These are phyloP conservation scores for Solanum bukasovii DNA, from an alignment of 257 asterid species.

Conservation along the genomic window DNA sequence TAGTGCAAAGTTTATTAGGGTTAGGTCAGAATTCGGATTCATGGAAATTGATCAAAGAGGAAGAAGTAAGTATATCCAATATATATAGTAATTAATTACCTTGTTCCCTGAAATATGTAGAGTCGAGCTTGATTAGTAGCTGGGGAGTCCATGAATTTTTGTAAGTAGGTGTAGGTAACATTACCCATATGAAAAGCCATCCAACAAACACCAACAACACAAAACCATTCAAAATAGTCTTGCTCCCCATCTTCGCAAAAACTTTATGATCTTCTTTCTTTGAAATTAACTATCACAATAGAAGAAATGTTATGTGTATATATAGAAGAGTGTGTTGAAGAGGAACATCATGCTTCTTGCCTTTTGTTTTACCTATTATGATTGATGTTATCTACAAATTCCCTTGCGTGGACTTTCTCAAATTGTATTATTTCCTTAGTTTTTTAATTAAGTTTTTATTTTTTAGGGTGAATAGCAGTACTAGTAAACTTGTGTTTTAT, in stretches of 20 bases:
- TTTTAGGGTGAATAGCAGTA: not conserved
- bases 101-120: conserved; percentile 76
- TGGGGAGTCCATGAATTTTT: conserved; percentile 34
- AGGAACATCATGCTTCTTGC: not conserved
- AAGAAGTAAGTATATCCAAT: not conserved
- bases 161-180: conserved; percentile 42
- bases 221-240: conserved; percentile 21
- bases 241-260: conserved; percentile 20
- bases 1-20: not conserved
- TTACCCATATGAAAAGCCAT: conserved; percentile 37
- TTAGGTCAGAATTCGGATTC: too few relatives aligned
- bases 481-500: not conserved
- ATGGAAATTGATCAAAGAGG: not conserved
- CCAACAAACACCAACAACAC: conserved; percentile 36
- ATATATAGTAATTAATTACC: conserved; percentile 21
- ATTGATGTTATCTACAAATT: not conserved
- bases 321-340: not conserved
- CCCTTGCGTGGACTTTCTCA: not conserved
- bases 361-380: not conserved
- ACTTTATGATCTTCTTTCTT: not conserved
- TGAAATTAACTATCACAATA: not conserved
- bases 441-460: not conserved
- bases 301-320: not conserved
- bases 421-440: not conserved
- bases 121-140: conserved; percentile 10